Evolutionary conservation across 306 rosid species (phyloP).

Genomic region (Hippophae gyantsensis): DNA sequence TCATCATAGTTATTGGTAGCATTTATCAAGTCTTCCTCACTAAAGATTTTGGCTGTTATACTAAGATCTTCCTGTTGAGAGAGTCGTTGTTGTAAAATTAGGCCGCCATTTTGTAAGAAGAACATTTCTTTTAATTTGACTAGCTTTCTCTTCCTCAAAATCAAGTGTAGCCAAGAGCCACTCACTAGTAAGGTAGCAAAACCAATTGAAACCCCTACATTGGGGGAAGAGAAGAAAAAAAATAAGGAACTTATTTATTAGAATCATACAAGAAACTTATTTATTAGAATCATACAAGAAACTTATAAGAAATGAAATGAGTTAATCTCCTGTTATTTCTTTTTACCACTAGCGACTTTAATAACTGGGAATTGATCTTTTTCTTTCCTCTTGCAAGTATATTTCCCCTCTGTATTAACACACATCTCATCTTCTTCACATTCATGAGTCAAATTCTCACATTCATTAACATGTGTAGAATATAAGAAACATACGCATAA

Average conservation of each 20-base stretch:
- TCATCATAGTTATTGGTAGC: background rate
- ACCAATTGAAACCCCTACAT: background rate
- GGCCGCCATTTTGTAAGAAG: background rate
- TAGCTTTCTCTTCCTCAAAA: background rate
- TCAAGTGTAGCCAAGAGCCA: background rate
- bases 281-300: too few relatives aligned
- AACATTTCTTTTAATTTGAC: background rate
- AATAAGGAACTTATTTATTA: too few relatives aligned
- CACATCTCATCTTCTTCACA: background rate
- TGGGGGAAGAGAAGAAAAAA: background rate
- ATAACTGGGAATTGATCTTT: background rate
- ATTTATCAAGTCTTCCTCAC: background rate
- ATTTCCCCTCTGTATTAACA: background rate
- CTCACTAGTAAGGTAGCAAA: background rate
- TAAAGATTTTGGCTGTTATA: background rate
- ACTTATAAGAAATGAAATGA: background rate
- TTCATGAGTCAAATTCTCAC: conserved; percentile 1
- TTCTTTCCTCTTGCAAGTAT: background rate
- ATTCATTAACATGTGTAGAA: conserved; percentile 29
- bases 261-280: too few relatives aligned
- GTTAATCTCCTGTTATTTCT: background rate
- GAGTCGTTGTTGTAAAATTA: background rate
- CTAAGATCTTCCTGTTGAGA: background rate
- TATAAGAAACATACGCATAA: background rate
- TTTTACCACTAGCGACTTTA: background rate